A percentile compares a stretch with the other conserved stretches of the same genome.
These are phyloP conservation scores for Coniochaeta hoffmannii DNA, from an alignment of 2,329 filamentous ascomycete genomes.

Conservation along the genomic window DNA sequence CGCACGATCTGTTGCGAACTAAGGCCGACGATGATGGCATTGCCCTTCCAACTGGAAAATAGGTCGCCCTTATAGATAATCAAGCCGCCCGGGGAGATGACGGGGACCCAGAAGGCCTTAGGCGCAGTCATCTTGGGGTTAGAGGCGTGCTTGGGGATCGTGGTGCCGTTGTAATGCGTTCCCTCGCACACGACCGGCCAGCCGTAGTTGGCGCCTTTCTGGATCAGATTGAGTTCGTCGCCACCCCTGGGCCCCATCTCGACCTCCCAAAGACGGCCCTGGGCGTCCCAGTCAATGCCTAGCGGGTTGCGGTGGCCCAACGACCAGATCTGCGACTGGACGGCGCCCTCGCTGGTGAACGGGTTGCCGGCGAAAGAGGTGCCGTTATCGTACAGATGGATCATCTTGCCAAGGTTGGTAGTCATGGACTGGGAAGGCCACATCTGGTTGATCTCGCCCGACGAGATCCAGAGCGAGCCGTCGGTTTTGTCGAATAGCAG, in stretches of 20 bases:
- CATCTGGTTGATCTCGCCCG: conserved; percentile 25
- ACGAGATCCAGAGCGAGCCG: conserved; percentile 23
- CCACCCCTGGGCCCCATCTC: conserved; percentile 27
- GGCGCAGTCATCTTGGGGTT: conserved; percentile 22
- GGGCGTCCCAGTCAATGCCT: conserved; percentile 24
- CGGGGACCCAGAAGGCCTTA: conserved; percentile 25
- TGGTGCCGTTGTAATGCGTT: conserved; percentile 22
- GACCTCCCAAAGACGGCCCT: conserved; percentile 26
- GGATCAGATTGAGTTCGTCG: conserved; percentile 27
- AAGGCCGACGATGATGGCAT: conserved; percentile 23
- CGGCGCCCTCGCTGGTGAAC: conserved; percentile 20
- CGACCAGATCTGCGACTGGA: conserved; percentile 23
- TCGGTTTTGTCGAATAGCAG: conserved; percentile 21
- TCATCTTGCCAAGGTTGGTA: conserved; percentile 26
- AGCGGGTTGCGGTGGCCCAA: conserved; percentile 25
- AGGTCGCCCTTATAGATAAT: conserved; percentile 26
- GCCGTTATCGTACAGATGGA: conserved; percentile 24
- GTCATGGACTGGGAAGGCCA: conserved; percentile 22
- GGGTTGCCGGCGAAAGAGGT: conserved; percentile 23
- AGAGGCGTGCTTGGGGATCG: conserved; percentile 22
- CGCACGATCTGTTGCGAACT: conserved; percentile 20
- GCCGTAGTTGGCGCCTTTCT: conserved; percentile 25
- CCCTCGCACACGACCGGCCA: conserved; percentile 25
- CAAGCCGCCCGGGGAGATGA: conserved; percentile 25
- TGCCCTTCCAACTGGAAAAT: conserved; percentile 24